Base-by-base conservation (phyloP, 2,329 filamentous ascomycete species). In the Lasiodiplodia gonubiensis region DNA sequence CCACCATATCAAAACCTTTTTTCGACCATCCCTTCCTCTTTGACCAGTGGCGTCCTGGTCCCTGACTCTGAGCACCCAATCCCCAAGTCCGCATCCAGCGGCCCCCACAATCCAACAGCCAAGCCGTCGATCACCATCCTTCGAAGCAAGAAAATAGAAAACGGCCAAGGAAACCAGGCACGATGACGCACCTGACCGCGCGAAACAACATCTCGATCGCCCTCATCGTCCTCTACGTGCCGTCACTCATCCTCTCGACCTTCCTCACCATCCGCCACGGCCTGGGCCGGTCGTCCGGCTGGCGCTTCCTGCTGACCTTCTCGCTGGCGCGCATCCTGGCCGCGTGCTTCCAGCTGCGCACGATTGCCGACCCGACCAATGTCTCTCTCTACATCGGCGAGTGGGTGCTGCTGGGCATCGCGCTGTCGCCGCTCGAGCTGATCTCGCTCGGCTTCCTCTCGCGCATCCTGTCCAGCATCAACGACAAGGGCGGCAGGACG, bases 261-360 rank as follows among this genome's bases (percentile, higher is more conserved):
- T 16, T 46, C 46, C 64, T 67, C 64, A 52, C 53, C 64, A 46
- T 61, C 54, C 64, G 64, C 54, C 46, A 67, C 35, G 55, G 55
- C 46, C 35, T 67, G 21, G n/a, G 35, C 46, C 54, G 46, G 21
- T 53, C 46, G 14, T 51, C 53, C 33, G 54, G 64, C 42, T 67
- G 64, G 64, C 64, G 64, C 64, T 67, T 67, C 54, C 30, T 67
- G 4, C 30, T 67, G 18, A 53, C 35, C 46, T 67, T 67, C 46
- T 25, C 37, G 14, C 46, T 67, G 1, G 46, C 46, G 1, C 54
- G 64, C 1, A 46, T 67, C 16, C 46, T 67, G 8, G 54, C 64
- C 46, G 30, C 54, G 10, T 46, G 46, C 25, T 67, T 67, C 64
- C 54, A 67, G 35, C 64, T 67, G 1, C 16, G 8, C n/a, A 61